phyloP scores from a whole-genome alignment of 768 basidiomycete genomes.

The Gelatoporia subvermispora region DNA sequence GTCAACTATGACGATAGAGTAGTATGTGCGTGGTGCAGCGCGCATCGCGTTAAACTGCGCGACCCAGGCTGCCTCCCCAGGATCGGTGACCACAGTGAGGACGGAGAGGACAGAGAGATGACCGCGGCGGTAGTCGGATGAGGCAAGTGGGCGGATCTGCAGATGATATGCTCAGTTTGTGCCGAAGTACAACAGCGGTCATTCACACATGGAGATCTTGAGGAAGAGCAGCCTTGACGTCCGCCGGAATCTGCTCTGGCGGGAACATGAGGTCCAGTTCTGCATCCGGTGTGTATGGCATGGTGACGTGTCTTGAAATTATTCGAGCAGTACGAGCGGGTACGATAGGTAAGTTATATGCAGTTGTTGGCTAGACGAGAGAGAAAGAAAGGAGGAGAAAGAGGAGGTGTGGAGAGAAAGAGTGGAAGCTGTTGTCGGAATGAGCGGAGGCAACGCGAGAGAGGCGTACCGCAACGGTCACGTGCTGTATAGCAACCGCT shows the following conservation, averaged over 20 bases:
- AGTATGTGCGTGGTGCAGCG: slow-evolving; percentile 61
- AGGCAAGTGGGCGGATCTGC: slow-evolving; percentile 87
- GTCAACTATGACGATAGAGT: slow-evolving; percentile 78
- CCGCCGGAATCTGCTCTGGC: slow-evolving; percentile 60
- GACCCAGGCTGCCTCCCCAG: slow-evolving; percentile 62
- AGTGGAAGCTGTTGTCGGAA: too few species aligned
- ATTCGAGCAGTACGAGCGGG: too few species aligned
- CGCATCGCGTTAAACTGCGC: slow-evolving; percentile 63
- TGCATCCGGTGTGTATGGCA: slow-evolving; percentile 55
- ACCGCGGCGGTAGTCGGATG: slow-evolving; percentile 75
- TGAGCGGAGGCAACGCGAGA: too few species aligned
- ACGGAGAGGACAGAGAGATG: slow-evolving; percentile 81
- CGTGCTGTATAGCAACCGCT: too few species aligned
- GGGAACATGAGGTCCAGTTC: slow-evolving; percentile 77
- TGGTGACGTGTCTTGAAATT: slow-evolving; percentile 6
- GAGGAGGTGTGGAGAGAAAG: too few species aligned
- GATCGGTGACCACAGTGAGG: slow-evolving; percentile 65
- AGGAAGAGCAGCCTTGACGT: slow-evolving; percentile 57
- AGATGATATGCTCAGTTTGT: not conserved
- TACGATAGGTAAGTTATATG: too few species aligned
- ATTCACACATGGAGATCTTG: slow-evolving; percentile 60
- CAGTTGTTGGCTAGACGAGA: too few species aligned
- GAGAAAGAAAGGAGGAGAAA: too few species aligned
- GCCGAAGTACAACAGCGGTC: not conserved
- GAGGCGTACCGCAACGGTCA: too few species aligned